Percentiles rank a stretch among this genome's conserved stretches.
Evolutionary conservation across 345 rosid species (phyloP).

Genomic region (Toxicodendron radicans): DNA sequence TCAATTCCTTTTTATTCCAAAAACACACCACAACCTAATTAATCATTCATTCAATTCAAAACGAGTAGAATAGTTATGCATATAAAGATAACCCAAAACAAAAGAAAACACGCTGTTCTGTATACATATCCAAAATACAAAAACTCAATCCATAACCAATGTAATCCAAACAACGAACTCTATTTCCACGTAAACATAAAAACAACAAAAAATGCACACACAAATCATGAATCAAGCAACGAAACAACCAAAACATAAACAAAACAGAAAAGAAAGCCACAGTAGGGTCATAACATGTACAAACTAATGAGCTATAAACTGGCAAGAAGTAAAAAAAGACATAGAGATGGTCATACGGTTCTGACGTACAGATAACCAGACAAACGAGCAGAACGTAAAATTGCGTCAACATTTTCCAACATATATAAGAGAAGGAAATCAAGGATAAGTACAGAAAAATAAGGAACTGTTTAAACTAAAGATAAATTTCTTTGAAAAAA

Average conservation of each 20-base stretch:
- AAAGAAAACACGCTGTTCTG: too few species aligned
- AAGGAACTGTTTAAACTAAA: background rate
- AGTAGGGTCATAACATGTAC: slow-evolving; percentile 22
- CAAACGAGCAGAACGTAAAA: slow-evolving; percentile 85
- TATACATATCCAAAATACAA: background rate
- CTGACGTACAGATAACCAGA: slow-evolving; percentile 84
- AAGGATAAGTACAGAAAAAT: slow-evolving; percentile 4
- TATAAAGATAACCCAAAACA: too few species aligned
- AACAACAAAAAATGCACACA: slow-evolving; percentile 1
- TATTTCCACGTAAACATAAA: background rate
- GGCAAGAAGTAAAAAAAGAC: slow-evolving; percentile 3
- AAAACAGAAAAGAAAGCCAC: slow-evolving; percentile 43
- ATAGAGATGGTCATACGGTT: slow-evolving; percentile 48
- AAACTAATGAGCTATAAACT: slow-evolving; percentile 18
- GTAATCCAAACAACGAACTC: background rate
- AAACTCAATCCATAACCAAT: background rate
- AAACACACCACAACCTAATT: background rate
- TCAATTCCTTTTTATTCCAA: background rate
- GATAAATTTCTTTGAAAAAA: too few species aligned
- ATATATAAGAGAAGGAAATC: slow-evolving; percentile 30
- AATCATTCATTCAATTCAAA: background rate
- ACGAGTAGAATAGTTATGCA: background rate
- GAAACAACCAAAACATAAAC: slow-evolving; percentile 12
- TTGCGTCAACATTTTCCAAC: slow-evolving; percentile 90
- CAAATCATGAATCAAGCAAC: slow-evolving; percentile 11